These are phyloP conservation scores for Sclerotinia nivalis DNA, from an alignment of 2,329 filamentous ascomycete genomes.

Conservation along the genomic window DNA sequence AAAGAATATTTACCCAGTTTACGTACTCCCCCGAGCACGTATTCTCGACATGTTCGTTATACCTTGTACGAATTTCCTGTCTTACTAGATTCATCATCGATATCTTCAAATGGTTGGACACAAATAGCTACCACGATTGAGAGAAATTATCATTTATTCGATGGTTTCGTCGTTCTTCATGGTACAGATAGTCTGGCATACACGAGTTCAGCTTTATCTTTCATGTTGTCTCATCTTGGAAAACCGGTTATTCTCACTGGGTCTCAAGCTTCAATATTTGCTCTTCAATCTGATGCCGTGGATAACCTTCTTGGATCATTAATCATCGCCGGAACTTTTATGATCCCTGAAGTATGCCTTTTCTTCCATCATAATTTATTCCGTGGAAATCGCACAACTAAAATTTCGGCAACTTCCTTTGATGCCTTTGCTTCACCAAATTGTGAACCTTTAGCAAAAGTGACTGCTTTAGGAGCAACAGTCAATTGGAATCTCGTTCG, in stretches of 20 bases:
- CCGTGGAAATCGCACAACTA: constrained; percentile 67
- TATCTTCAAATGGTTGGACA: constrained; percentile 70
- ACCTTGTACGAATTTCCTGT: constrained; percentile 68
- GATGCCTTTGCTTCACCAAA: constrained; percentile 70
- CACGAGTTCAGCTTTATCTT: constrained; percentile 69
- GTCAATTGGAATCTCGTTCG: constrained; percentile 65
- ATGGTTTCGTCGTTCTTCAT: constrained; percentile 72
- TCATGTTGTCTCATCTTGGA: constrained; percentile 71
- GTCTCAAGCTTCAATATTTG: constrained; percentile 66
- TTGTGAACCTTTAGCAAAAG: constrained; percentile 61
- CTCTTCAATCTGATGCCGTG: constrained; percentile 69
- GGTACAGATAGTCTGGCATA: constrained; percentile 71
- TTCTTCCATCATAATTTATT: constrained; percentile 74
- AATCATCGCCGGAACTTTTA: constrained; percentile 71
- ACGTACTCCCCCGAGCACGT: constrained; percentile 63
- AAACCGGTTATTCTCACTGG: constrained; percentile 71
- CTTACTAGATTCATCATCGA: constrained; percentile 69
- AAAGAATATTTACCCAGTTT: constrained; percentile 37
- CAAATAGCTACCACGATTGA: constrained; percentile 61
- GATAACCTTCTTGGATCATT: constrained; percentile 70
- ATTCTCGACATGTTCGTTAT: constrained; percentile 65
- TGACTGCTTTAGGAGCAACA: constrained; percentile 59
- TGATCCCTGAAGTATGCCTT: constrained; percentile 72
- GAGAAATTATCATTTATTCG: constrained; percentile 67
- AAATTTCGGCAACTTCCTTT: constrained; percentile 68